A percentile compares a stretch with the other conserved stretches of the same genome.
Evolutionary conservation across 2,329 filamentous ascomycete species (phyloP).

Genomic region (Aspergillus transmontanensis): DNA sequence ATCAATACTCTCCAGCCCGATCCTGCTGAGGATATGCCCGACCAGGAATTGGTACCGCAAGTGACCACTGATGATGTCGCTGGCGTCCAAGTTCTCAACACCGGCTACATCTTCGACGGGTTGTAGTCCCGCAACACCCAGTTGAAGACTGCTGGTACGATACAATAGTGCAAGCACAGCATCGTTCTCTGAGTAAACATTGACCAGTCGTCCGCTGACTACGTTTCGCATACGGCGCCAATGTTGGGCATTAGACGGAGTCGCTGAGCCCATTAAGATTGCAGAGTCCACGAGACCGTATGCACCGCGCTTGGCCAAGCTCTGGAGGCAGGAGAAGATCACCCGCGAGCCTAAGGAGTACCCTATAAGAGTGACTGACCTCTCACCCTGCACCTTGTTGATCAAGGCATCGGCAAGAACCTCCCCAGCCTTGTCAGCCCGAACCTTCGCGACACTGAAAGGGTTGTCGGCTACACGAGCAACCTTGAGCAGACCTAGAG

Average conservation of each 20-base stretch:
- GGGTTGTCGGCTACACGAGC: conserved; percentile 77
- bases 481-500: conserved; percentile 66
- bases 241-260: conserved; percentile 69
- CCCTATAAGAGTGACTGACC: conserved; percentile 77
- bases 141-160: conserved; percentile 77
- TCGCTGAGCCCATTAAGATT: conserved; percentile 78
- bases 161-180: conserved; percentile 87
- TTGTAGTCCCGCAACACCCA: conserved; percentile 83
- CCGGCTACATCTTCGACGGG: conserved; percentile 58
- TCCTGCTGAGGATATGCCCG: conserved; percentile 66
- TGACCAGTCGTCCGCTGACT: conserved; percentile 79
- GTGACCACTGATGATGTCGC: conserved; percentile 68
- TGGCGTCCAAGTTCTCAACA: conserved; percentile 68
- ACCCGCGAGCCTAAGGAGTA: conserved; percentile 81
- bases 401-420: conserved; percentile 81
- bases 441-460: conserved; percentile 73
- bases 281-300: conserved; percentile 85
- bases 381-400: conserved; percentile 78
- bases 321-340: conserved; percentile 79
- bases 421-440: conserved; percentile 77
- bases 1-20: conserved; percentile 70
- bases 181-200: conserved; percentile 86
- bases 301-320: conserved; percentile 73
- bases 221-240: conserved; percentile 79
- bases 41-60: conserved; percentile 69